A percentile compares a stretch with the other conserved stretches of the same genome.
phyloP scores from a whole-genome alignment of 371 early-diverging fungal genomes.

The Mortierella sp. region DNA sequence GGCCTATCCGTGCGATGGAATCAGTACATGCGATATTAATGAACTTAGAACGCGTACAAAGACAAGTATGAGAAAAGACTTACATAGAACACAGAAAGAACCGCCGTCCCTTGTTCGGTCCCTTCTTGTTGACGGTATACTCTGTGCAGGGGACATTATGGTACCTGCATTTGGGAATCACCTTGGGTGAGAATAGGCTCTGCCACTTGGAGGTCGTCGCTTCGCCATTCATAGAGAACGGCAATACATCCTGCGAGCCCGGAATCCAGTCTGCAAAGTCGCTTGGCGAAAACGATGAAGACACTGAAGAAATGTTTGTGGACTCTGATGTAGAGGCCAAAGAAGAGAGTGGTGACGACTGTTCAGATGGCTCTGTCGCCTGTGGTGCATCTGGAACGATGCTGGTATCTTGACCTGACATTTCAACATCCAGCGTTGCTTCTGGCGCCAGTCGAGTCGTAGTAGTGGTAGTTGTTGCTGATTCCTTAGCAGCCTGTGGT shows the following conservation, averaged over 20 bases:
- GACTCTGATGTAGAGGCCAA: background rate
- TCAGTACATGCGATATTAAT: background rate
- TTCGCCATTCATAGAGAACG: constrained; percentile 39
- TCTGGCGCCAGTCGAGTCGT: background rate
- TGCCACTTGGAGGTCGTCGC: constrained; percentile 67
- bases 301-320: background rate
- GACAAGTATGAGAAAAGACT: constrained; percentile 17
- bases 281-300: constrained; percentile 24
- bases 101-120: constrained; percentile 76
- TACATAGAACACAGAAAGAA: constrained; percentile 81
- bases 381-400: background rate
- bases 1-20: constrained; percentile 46
- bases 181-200: constrained; percentile 61
- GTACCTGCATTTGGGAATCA: constrained; percentile 67
- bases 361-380: background rate
- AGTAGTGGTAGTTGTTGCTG: background rate
- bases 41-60: background rate
- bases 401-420: background rate
- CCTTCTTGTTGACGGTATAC: constrained; percentile 74
- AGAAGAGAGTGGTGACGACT: background rate
- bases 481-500: background rate
- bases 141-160: constrained; percentile 78
- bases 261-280: constrained; percentile 53
- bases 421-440: background rate
- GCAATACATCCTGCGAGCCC: constrained; percentile 24